Percentiles rank a stretch among this genome's conserved stretches.
phyloP scores from a whole-genome alignment of 2,329 filamentous ascomycete species.

The Scortechinia acanthostroma region DNA sequence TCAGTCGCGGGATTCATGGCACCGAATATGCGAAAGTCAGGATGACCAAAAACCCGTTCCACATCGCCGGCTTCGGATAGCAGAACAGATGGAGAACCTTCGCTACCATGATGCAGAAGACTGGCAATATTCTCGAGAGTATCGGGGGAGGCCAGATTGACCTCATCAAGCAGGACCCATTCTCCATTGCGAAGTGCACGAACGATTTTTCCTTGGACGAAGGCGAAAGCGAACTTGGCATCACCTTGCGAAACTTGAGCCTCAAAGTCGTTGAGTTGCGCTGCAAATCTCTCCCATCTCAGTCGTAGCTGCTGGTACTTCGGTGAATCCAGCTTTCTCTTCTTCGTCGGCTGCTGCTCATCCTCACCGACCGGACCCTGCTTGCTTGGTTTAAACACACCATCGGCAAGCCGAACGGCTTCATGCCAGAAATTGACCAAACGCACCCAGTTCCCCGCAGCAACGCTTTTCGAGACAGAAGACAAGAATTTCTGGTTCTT shows the following conservation, averaged over 20 bases:
- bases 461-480: constrained; percentile 71
- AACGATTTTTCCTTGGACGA: constrained; percentile 91
- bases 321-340: constrained; percentile 36
- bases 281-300: constrained; percentile 76
- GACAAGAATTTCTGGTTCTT: constrained; percentile 85
- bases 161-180: constrained; percentile 94
- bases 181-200: constrained; percentile 93
- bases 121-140: constrained; percentile 91
- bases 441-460: constrained; percentile 79
- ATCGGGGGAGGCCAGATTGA: constrained; percentile 90
- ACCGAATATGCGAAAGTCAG: constrained; percentile 90
- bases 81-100: constrained; percentile 70
- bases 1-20: constrained; percentile 99
- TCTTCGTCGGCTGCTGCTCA: constrained; percentile 28
- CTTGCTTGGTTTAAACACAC: constrained; percentile 47
- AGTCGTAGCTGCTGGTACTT: constrained; percentile 46
- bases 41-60: constrained; percentile 80
- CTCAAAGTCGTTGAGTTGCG: constrained; percentile 71
- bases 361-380: constrained; percentile 15
- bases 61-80: constrained; percentile 91
- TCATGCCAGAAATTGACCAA: constrained; percentile 82
- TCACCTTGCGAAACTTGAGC: constrained; percentile 68
- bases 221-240: constrained; percentile 82
- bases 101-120: constrained; percentile 59
- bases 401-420: constrained; percentile 79